Percentiles rank a stretch among this genome's conserved stretches.
phyloP scores from a whole-genome alignment of 2,329 filamentous ascomycete genomes.

The Sarocladium strictum region DNA sequence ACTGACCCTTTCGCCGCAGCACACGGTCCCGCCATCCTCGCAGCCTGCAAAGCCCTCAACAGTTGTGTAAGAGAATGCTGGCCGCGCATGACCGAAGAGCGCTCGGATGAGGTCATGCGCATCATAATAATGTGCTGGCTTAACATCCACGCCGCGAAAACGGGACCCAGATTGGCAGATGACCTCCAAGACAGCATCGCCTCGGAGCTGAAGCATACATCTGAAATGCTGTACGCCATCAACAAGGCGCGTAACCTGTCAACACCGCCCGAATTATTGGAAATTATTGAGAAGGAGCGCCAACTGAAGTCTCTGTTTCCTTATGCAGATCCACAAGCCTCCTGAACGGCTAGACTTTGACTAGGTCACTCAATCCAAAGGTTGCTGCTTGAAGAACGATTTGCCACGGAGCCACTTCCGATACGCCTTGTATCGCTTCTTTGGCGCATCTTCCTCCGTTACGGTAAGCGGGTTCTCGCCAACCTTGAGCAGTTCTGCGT shows the following conservation, averaged over 20 bases:
- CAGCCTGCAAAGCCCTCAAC: conserved; percentile 48
- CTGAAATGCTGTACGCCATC: conserved; percentile 26
- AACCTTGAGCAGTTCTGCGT: conserved; percentile 69
- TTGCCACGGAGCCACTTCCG: conserved; percentile 91
- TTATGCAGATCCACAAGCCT: neutral
- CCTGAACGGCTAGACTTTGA: neutral
- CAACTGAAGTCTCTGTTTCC: conserved; percentile 18
- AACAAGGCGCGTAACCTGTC: conserved; percentile 12
- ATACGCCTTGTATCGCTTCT: conserved; percentile 97
- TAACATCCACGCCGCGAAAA: conserved; percentile 32
- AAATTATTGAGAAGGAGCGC: conserved; percentile 13
- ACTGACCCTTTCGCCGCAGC: conserved; percentile 61
- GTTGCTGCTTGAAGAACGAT: conserved; percentile 90
- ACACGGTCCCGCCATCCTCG: conserved; percentile 45
- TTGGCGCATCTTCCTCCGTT: conserved; percentile 75
- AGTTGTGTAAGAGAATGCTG: conserved; percentile 58
- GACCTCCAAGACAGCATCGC: neutral
- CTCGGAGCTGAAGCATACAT: conserved; percentile 24
- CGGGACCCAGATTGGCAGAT: neutral
- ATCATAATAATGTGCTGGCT: conserved; percentile 59
- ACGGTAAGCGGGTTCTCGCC: conserved; percentile 83
- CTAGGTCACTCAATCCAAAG: conserved; percentile 49
- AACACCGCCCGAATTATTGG: neutral
- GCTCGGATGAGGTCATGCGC: conserved; percentile 59
- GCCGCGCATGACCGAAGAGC: conserved; percentile 54